A percentile compares a stretch with the other conserved stretches of the same genome.
Conservation (phyloP, 352 stramenopile species). For the Phytopythium delawarense region DNA sequence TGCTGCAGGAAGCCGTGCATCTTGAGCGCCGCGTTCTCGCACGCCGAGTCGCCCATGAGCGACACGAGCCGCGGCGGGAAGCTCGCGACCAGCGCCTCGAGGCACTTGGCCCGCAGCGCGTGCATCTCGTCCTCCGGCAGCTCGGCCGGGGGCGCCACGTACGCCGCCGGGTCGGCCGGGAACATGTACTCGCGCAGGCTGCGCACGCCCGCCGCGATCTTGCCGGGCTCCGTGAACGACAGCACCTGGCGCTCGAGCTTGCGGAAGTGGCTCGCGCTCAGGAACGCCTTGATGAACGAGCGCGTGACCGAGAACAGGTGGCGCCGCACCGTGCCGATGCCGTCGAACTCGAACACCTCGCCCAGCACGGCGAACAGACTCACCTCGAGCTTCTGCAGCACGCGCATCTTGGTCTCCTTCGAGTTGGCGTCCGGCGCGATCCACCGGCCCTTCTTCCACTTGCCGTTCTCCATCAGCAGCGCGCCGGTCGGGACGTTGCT, state of each 20-base stretch:
- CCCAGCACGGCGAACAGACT: slow-evolving; percentile 69
- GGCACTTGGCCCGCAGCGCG: slow-evolving; percentile 47
- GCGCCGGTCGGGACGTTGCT: background rate
- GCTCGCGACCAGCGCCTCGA: slow-evolving; percentile 68
- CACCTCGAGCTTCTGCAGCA: slow-evolving; percentile 78
- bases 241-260: slow-evolving; percentile 78
- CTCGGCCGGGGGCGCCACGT: slow-evolving; percentile 7
- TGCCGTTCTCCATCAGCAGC: slow-evolving; percentile 66
- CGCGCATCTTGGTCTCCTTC: slow-evolving; percentile 78
- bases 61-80: slow-evolving; percentile 69
- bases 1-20: slow-evolving; percentile 86
- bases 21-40: slow-evolving; percentile 74
- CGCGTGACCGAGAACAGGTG: slow-evolving; percentile 84
- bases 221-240: slow-evolving; percentile 73
- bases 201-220: slow-evolving; percentile 47
- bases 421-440: slow-evolving; percentile 59
- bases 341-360: slow-evolving; percentile 85
- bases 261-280: slow-evolving; percentile 76
- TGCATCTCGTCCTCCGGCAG: slow-evolving; percentile 39
- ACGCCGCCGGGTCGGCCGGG: slow-evolving; percentile 22
- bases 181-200: slow-evolving; percentile 65
- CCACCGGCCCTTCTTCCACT: slow-evolving; percentile 54
- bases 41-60: slow-evolving; percentile 73
- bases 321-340: slow-evolving; percentile 70
- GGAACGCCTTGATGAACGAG: slow-evolving; percentile 77